phyloP scores from a whole-genome alignment of 1,284 basidiomycete species.

The Leucoagaricus sp. region DNA sequence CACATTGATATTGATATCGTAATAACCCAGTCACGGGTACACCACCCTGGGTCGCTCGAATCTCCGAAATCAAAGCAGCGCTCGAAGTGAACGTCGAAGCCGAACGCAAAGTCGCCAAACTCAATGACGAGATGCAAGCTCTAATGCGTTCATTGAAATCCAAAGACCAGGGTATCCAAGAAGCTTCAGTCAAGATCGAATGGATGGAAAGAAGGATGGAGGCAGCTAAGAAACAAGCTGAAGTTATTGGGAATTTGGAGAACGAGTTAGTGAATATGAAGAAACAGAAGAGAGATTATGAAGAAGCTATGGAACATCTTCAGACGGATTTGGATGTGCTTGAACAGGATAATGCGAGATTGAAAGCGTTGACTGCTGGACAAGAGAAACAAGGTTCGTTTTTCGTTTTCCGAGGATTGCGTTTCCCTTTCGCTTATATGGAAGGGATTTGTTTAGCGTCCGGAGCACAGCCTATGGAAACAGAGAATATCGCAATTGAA shows the following conservation, averaged over 20 bases:
- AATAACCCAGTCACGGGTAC: slow-evolving; percentile 69
- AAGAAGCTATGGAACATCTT: slow-evolving; percentile 91
- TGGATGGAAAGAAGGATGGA: slow-evolving; percentile 93
- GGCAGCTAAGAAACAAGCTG: slow-evolving; percentile 84
- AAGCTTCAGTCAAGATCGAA: slow-evolving; percentile 90
- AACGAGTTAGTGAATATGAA: slow-evolving; percentile 76
- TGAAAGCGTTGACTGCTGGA: slow-evolving; percentile 67
- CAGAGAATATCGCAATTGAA: slow-evolving; percentile 67
- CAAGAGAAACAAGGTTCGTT: slow-evolving; percentile 66
- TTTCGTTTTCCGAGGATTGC: too few relatives aligned
- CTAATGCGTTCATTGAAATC: slow-evolving; percentile 81
- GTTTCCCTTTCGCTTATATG: too few relatives aligned
- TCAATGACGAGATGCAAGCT: slow-evolving; percentile 89
- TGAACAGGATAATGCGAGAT: slow-evolving; percentile 84
- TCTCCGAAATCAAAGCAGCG: slow-evolving; percentile 83
- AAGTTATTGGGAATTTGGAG: slow-evolving; percentile 82
- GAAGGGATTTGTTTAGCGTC: too few relatives aligned
- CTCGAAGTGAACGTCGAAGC: slow-evolving; percentile 90
- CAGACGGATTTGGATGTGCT: slow-evolving; percentile 87
- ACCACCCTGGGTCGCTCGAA: slow-evolving; percentile 88
- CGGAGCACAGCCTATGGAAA: slow-evolving; percentile 54
- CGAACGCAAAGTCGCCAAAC: slow-evolving; percentile 81
- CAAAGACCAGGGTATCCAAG: slow-evolving; percentile 90
- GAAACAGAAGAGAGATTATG: slow-evolving; percentile 87
- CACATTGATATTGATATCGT: slow-evolving; percentile 6